Percentiles rank a stretch among this genome's conserved stretches.
Evolutionary conservation across 345 rosid species (phyloP).

Genomic region (Isatis tinctoria): DNA sequence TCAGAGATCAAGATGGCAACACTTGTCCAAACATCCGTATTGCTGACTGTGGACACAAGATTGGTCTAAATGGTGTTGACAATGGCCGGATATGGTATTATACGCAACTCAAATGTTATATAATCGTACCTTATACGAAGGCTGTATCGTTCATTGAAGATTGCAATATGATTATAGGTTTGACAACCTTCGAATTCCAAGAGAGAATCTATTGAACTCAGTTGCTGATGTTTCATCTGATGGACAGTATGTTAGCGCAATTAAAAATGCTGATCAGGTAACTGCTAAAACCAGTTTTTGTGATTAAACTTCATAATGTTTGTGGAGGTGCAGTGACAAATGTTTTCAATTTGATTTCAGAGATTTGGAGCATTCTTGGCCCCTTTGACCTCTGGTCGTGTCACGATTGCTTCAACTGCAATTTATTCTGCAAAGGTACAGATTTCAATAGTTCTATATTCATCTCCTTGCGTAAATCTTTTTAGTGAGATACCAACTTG

Average conservation of each 20-base stretch:
- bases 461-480: not conserved
- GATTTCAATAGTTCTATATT: not conserved
- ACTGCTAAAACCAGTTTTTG: constrained; percentile 1
- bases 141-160: not conserved
- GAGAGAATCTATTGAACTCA: constrained; percentile 83
- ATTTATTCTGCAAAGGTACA: constrained; percentile 68
- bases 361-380: constrained; percentile 96
- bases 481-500: not conserved
- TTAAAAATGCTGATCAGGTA: constrained; percentile 87
- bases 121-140: not conserved
- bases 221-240: constrained; percentile 89
- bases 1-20: constrained; percentile 74
- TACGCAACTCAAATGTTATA: not conserved
- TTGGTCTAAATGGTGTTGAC: constrained; percentile 94
- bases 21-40: constrained; percentile 63
- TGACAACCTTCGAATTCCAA: constrained; percentile 74
- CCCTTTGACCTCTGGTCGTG: constrained; percentile 90
- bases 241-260: constrained; percentile 75
- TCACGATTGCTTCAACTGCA: constrained; percentile 61
- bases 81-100: constrained; percentile 87
- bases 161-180: constrained; percentile 50
- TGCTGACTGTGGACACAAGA: constrained; percentile 94
- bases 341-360: constrained; percentile 36
- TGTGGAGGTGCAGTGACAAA: not conserved
- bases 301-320: not conserved